phyloP scores from a whole-genome alignment of 2,329 filamentous ascomycete genomes.

The Epichloe elymi region DNA sequence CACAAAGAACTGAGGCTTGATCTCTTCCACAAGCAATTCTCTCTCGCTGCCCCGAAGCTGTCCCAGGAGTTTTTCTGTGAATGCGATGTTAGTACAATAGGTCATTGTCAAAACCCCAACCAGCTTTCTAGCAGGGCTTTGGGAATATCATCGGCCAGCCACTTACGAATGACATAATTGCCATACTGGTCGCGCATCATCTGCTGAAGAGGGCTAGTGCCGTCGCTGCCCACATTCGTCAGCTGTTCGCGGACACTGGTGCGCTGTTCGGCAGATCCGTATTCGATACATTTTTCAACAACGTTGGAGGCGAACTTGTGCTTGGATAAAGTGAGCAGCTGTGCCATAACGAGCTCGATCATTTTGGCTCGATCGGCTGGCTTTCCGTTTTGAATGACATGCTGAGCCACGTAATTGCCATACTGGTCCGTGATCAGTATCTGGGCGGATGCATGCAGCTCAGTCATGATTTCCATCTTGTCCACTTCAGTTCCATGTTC shows the following conservation, averaged over 20 bases:
- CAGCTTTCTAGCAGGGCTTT: no score
- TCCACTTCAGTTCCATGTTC: conserved; percentile 67
- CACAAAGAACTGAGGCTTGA: conserved; percentile 46
- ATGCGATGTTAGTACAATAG: conserved; percentile 13
- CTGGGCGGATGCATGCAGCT: conserved; percentile 61
- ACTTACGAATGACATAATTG: conserved; percentile 93
- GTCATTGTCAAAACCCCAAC: background rate
- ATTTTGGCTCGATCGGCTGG: conserved; percentile 60
- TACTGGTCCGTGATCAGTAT: conserved; percentile 75
- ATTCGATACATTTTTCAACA: conserved; percentile 80
- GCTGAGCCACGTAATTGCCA: conserved; percentile 93
- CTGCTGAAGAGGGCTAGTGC: conserved; percentile 55
- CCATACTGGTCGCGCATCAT: conserved; percentile 86
- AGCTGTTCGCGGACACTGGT: conserved; percentile 53
- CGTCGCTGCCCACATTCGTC: conserved; percentile 45
- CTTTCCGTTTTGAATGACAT: conserved; percentile 70
- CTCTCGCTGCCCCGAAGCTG: conserved; percentile 48
- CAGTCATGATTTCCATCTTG: conserved; percentile 57
- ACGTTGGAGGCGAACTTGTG: conserved; percentile 97
- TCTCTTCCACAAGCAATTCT: conserved; percentile 45
- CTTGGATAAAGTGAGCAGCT: conserved; percentile 67
- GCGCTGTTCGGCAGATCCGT: conserved; percentile 56
- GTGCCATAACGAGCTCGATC: conserved; percentile 57
- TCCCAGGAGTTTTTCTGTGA: conserved; percentile 63
- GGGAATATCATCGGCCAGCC: no score